These are phyloP conservation scores for Pezicula radicicola DNA, from an alignment of 2,329 filamentous ascomycete species.

Conservation along the genomic window DNA sequence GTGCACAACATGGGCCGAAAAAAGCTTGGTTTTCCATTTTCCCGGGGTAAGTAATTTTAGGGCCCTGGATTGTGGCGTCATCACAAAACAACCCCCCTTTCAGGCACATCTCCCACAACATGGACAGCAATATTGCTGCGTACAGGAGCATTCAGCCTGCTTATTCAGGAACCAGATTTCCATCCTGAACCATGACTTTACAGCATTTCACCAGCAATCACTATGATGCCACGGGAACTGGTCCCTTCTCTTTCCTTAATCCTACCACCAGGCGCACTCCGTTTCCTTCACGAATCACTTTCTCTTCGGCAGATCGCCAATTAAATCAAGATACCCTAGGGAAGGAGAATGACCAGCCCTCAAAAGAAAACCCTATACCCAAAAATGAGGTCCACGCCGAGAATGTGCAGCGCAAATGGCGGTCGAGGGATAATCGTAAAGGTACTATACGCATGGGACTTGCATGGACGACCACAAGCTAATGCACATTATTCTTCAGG, in stretches of 20 bases:
- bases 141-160: neutral
- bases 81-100: too few species aligned
- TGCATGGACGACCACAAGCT: neutral
- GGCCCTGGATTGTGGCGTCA: too few species aligned
- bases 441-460: conserved; percentile 20
- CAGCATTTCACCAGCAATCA: neutral
- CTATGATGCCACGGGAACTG: conserved; percentile 16
- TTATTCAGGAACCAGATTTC: neutral
- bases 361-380: neutral
- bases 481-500: conserved; percentile 12
- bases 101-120: too few species aligned
- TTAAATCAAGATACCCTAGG: neutral
- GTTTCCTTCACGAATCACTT: conserved; percentile 1
- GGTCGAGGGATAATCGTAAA: conserved; percentile 44
- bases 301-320: neutral
- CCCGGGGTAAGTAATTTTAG: too few species aligned
- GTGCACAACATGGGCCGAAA: too few species aligned
- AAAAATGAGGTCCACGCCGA: conserved; percentile 18
- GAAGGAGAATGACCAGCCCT: conserved; percentile 1
- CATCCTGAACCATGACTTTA: neutral
- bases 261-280: conserved; percentile 35
- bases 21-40: too few species aligned
- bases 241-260: conserved; percentile 45
- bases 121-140: too few species aligned
- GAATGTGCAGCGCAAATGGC: conserved; percentile 33